These are phyloP conservation scores for Pistacia vera DNA, from an alignment of 345 rosid species.

Conservation along the genomic window DNA sequence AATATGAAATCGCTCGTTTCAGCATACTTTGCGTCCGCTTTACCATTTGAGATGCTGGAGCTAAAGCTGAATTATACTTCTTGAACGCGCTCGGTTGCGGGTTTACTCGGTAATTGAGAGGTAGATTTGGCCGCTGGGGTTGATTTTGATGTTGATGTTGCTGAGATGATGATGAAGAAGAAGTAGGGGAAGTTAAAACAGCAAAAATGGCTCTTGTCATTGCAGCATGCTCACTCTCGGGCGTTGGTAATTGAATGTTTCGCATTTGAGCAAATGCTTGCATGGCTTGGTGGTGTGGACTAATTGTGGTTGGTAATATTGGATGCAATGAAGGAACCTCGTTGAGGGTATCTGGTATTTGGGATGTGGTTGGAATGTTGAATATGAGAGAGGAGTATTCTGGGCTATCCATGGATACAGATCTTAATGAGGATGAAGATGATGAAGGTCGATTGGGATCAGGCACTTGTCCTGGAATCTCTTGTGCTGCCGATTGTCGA, in stretches of 20 bases:
- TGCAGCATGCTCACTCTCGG: constrained; percentile 50
- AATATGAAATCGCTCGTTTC: constrained; percentile 55
- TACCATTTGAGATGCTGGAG: constrained; percentile 19
- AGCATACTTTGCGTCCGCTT: constrained; percentile 42
- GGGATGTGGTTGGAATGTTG: constrained; percentile 41
- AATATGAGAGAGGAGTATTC: constrained; percentile 63
- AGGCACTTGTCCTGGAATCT: constrained; percentile 31
- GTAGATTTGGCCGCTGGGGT: constrained; percentile 20
- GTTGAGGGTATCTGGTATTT: constrained; percentile 12
- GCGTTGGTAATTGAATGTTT: constrained; percentile 32
- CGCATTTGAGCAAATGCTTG: constrained; percentile 29
- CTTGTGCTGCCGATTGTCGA: constrained; percentile 40
- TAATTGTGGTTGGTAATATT: constrained; percentile 13
- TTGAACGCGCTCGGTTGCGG: constrained; percentile 47
- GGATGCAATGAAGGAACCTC: constrained; percentile 22
- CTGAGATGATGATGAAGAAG: constrained; percentile 35
- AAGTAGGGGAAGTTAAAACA: constrained; percentile 60
- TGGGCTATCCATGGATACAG: constrained; percentile 63
- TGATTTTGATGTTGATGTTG: constrained; percentile 15
- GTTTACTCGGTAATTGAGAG: constrained; percentile 8
- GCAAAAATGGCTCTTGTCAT: constrained; percentile 73
- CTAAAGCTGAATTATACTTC: constrained; percentile 27
- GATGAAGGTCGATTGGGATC: constrained; percentile 43
- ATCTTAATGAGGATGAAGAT: constrained; percentile 75
- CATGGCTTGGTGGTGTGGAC: constrained; percentile 43